A percentile compares a stretch with the other conserved stretches of the same genome.
Evolutionary conservation across 2,329 filamentous ascomycete genomes (phyloP).

Genomic region (Myriosclerotinia scirpicola): DNA sequence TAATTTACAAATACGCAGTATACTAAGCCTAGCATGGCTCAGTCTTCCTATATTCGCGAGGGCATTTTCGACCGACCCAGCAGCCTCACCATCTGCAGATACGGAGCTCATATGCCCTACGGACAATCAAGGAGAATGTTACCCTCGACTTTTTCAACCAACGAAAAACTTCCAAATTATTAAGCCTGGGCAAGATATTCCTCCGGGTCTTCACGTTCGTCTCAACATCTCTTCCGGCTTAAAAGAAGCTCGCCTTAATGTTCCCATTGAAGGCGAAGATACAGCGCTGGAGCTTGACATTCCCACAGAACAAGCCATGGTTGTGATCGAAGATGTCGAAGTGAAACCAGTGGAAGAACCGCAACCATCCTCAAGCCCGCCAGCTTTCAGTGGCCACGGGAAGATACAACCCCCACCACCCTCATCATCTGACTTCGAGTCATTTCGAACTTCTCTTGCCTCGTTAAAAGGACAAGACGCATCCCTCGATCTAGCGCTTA

Average conservation of each 20-base stretch:
- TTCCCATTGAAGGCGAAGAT: slow-evolving; percentile 53
- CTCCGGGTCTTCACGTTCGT: slow-evolving; percentile 64
- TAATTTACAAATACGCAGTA: slow-evolving; percentile 21
- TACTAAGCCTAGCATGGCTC: slow-evolving; percentile 35
- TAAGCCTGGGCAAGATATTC: slow-evolving; percentile 64
- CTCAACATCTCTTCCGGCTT: slow-evolving; percentile 63
- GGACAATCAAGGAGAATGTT: slow-evolving; percentile 60
- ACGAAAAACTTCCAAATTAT: slow-evolving; percentile 65
- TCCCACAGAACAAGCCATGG: slow-evolving; percentile 47
- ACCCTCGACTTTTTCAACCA: slow-evolving; percentile 62
- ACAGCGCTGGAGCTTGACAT: slow-evolving; percentile 54
- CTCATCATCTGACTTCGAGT: slow-evolving; percentile 40
- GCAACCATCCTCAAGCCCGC: slow-evolving; percentile 50
- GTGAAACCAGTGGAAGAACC: slow-evolving; percentile 42
- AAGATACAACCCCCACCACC: slow-evolving; percentile 56
- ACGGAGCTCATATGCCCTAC: slow-evolving; percentile 66
- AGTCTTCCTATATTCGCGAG: slow-evolving; percentile 31
- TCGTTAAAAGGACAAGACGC: slow-evolving; percentile 49
- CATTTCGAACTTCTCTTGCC: slow-evolving; percentile 50
- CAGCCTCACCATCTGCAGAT: slow-evolving; percentile 39
- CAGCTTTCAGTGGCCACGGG: slow-evolving; percentile 57
- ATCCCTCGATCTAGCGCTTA: slow-evolving; percentile 44
- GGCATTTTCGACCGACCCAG: slow-evolving; percentile 29
- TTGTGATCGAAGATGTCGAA: slow-evolving; percentile 34
- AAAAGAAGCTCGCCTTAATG: slow-evolving; percentile 66